Percentiles rank a stretch among this genome's conserved stretches.
These are phyloP conservation scores for Dipteronia dyeriana DNA, from an alignment of 345 rosid genomes.

Conservation along the genomic window DNA sequence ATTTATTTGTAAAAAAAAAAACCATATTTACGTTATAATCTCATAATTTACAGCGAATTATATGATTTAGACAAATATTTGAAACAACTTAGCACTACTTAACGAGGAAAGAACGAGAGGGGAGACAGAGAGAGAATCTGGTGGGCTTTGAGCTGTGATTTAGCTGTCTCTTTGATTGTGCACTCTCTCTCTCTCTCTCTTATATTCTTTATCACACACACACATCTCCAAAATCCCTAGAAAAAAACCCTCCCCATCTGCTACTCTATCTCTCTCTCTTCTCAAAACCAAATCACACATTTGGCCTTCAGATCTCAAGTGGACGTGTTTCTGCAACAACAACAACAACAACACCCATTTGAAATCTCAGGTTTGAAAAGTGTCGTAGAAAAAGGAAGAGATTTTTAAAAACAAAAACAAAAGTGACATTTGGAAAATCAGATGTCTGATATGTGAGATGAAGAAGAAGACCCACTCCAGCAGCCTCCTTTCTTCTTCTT, in stretches of 20 bases:
- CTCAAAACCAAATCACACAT: conserved; percentile 17
- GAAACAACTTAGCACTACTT: no score
- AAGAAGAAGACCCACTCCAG: conserved; percentile 46
- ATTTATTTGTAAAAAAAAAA: no score
- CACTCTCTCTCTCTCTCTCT: conserved; percentile 25
- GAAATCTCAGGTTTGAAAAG: neutral
- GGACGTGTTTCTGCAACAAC: neutral
- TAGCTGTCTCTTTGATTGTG: conserved; percentile 63
- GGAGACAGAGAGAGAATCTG: conserved; percentile 39
- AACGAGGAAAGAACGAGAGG: neutral
- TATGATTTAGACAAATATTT: no score
- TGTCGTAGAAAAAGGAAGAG: neutral
- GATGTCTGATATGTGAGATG: conserved; percentile 80
- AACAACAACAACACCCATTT: conserved; percentile 1
- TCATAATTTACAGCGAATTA: no score
- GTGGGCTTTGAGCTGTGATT: conserved; percentile 86
- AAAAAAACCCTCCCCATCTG: conserved; percentile 33
- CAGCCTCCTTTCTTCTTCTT: conserved; percentile 11
- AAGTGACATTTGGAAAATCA: conserved; percentile 36
- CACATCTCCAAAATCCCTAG: conserved; percentile 39
- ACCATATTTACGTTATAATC: no score
- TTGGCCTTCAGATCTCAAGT: conserved; percentile 25
- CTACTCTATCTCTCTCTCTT: conserved; percentile 30
- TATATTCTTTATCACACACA: conserved; percentile 15
- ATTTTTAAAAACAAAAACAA: no score